Evolutionary conservation across 2,329 filamentous ascomycete genomes (phyloP), one percentile per base, ranked within the genome.

Genomic region (Alternaria sp.): DNA sequence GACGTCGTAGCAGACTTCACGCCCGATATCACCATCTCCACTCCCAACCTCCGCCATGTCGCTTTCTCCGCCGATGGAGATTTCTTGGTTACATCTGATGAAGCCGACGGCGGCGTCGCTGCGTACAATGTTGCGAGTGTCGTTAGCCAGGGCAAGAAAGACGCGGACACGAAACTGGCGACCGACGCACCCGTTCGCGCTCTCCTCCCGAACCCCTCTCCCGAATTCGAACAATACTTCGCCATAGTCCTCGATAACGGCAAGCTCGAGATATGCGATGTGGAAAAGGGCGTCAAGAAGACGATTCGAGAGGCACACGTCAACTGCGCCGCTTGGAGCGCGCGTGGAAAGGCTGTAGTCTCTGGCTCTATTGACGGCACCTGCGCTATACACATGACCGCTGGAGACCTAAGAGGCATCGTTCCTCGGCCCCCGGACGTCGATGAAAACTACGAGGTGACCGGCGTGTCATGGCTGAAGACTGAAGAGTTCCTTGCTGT

Each of bases 11-110:
- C 91, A 66, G 76, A 85, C 12, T 96, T 96, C 73, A 83, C 88
- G 63, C 91, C 94, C 4, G 89, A 95, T 77, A 83, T 92, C 55
- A 90, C 86, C 63, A 86, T 98, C 7, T 84, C 89, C 2, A 86
- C 96, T 73, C 88, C 92, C 74, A 89, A 91, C 71, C 87, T 97
- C 58, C 96, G 93, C 11, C 96, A 99, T 78, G 85, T 99, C 20
- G 89, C 90, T 15, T 99, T 99, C 78, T 95, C 93, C 1, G 88
- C 92, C n/a, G 92, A 96, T 73, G 96, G 97, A 77, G 89, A 88
- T 71, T 93, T 91, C 71, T 84, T 99, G 64, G 87, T 97, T 37
- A 84, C 97, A 25, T 93, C 93, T 11, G 92, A 93, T 3, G 92
- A 97, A 79, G 84, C 87, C 58, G 92, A 92, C 11, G 92, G 93